Conservation (phyloP, 2,329 filamentous ascomycete species). For the Cladosporium cucumerinum region DNA sequence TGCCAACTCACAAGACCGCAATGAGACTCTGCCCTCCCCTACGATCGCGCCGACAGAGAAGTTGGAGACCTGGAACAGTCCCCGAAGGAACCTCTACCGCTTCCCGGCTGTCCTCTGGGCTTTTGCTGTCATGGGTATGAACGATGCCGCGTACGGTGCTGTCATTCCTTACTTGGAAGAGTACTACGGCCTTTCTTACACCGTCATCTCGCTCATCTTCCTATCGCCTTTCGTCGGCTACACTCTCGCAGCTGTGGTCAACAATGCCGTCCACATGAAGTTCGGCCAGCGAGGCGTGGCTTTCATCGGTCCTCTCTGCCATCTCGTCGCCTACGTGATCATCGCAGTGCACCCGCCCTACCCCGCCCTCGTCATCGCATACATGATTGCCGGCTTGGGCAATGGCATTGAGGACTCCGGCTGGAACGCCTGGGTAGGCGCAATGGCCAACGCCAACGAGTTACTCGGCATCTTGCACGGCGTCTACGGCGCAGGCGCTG, state of each 20-base stretch:
- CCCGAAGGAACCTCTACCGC: slow-evolving; percentile 56
- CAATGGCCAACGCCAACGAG: slow-evolving; percentile 71
- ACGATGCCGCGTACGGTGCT: slow-evolving; percentile 56
- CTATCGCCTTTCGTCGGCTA: slow-evolving; percentile 66
- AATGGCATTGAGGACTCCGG: slow-evolving; percentile 65
- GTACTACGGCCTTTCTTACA: slow-evolving; percentile 62
- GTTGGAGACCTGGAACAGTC: slow-evolving; percentile 62
- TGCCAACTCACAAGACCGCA: slow-evolving; percentile 24
- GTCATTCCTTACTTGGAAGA: slow-evolving; percentile 56
- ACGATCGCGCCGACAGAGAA: slow-evolving; percentile 40
- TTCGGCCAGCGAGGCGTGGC: slow-evolving; percentile 71
- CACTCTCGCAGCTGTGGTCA: slow-evolving; percentile 59
- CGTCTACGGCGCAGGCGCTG: slow-evolving; percentile 68
- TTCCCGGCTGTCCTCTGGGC: slow-evolving; percentile 58
- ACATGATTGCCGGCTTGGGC: slow-evolving; percentile 66
- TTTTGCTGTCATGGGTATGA: slow-evolving; percentile 61
- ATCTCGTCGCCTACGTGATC: slow-evolving; percentile 63
- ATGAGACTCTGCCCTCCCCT: slow-evolving; percentile 46
- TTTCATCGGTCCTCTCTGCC: slow-evolving; percentile 59
- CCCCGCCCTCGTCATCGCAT: slow-evolving; percentile 61
- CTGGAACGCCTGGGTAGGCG: slow-evolving; percentile 64
- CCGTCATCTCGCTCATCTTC: slow-evolving; percentile 64
- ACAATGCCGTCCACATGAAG: slow-evolving; percentile 61
- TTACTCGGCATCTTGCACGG: slow-evolving; percentile 70
- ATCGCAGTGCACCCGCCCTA: slow-evolving; percentile 67